These are phyloP conservation scores for Rhinocladiella mackenziei DNA, from an alignment of 2,329 filamentous ascomycete species.

Conservation along the genomic window DNA sequence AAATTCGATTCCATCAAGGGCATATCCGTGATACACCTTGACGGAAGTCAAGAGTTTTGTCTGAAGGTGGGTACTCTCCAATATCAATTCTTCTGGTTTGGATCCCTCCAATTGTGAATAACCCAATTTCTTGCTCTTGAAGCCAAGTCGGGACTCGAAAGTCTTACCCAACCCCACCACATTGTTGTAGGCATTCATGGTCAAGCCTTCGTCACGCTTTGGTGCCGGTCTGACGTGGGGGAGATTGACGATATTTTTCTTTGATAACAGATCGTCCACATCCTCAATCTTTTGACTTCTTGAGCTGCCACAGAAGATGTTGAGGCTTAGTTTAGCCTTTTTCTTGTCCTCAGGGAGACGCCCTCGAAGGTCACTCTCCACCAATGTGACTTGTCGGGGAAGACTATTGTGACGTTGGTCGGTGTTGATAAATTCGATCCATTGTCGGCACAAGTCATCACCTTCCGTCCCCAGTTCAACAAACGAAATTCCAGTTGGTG, in stretches of 20 bases:
- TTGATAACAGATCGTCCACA: slow-evolving; percentile 65
- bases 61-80: slow-evolving; percentile 63
- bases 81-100: slow-evolving; percentile 66
- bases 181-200: slow-evolving; percentile 27
- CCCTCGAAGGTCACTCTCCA: slow-evolving; percentile 68
- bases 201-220: slow-evolving; percentile 28
- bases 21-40: slow-evolving; percentile 70
- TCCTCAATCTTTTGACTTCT: slow-evolving; percentile 74
- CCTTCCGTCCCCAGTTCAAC: slow-evolving; percentile 76
- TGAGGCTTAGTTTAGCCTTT: slow-evolving; percentile 65
- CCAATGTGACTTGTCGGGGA: slow-evolving; percentile 69
- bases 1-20: slow-evolving; percentile 85
- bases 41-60: slow-evolving; percentile 72
- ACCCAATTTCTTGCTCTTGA: slow-evolving; percentile 70
- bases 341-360: slow-evolving; percentile 68
- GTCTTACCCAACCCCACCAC: slow-evolving; percentile 25
- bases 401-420: slow-evolving; percentile 53
- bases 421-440: slow-evolving; percentile 72
- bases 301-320: slow-evolving; percentile 71
- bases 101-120: slow-evolving; percentile 67
- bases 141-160: slow-evolving; percentile 58
- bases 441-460: slow-evolving; percentile 74
- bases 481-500: slow-evolving; percentile 76
- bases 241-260: slow-evolving; percentile 69
- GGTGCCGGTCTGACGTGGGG: slow-evolving; percentile 52